These are phyloP conservation scores for Pyrenophora teres DNA, from an alignment of 2,329 filamentous ascomycete genomes.

Conservation along the genomic window DNA sequence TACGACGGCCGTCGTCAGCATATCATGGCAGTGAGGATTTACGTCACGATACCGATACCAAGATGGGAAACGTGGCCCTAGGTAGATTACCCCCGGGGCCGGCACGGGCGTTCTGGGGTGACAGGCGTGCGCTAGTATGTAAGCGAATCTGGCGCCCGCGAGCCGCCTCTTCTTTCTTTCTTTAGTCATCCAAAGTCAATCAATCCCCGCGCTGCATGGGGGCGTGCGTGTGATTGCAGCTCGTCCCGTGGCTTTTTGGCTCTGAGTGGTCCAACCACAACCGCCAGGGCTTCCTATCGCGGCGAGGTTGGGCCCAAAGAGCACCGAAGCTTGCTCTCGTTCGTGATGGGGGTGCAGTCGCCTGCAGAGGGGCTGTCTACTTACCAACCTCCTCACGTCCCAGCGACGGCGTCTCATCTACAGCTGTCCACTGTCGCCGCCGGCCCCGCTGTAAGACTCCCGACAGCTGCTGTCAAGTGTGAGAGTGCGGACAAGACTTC, in stretches of 20 bases:
- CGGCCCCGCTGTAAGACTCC: conserved; percentile 1
- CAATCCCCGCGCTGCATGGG: conserved; percentile 11
- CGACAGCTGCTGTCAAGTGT: conserved; percentile 7
- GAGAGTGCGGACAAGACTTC: not conserved
- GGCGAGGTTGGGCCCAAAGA: conserved; percentile 11
- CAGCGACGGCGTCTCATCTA: not conserved
- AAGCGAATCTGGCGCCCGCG: too few species aligned
- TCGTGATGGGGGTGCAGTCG: conserved; percentile 1
- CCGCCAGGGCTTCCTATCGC: conserved; percentile 19
- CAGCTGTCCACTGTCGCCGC: too few species aligned
- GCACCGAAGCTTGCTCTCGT: conserved; percentile 8
- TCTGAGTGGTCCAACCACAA: conserved; percentile 20
- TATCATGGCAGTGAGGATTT: too few species aligned
- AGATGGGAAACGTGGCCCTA: too few species aligned
- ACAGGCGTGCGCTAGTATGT: too few species aligned
- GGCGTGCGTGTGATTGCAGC: conserved; percentile 5
- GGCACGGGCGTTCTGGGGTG: too few species aligned
- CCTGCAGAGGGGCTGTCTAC: conserved; percentile 4
- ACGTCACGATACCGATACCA: too few species aligned
- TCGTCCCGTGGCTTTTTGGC: conserved; percentile 4
- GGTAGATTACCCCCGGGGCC: too few species aligned
- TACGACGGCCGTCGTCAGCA: too few species aligned
- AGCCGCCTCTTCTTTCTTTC: too few species aligned
- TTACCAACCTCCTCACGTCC: not conserved
- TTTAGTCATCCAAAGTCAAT: conserved; percentile 12